A percentile compares a stretch with the other conserved stretches of the same genome.
phyloP scores from a whole-genome alignment of 108 stramenopile species.

The Cylindrotheca closterium region DNA sequence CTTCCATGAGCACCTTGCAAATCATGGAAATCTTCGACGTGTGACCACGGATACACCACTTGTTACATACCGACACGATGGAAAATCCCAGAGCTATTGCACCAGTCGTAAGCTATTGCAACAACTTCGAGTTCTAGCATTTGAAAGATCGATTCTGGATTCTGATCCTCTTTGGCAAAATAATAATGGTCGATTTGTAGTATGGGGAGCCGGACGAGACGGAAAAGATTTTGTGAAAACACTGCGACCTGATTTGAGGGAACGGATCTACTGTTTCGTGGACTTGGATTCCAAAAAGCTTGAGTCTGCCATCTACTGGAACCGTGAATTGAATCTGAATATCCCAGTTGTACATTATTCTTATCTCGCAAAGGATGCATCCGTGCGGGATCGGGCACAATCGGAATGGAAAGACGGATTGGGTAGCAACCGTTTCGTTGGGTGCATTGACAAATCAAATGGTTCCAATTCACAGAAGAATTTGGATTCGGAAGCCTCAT shows the following conservation, averaged over 20 bases:
- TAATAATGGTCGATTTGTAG: conserved; percentile 45
- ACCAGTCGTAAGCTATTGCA: conserved; percentile 81
- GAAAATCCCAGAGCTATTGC: conserved; percentile 70
- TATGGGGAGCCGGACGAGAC: conserved; percentile 91
- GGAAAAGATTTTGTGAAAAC: conserved; percentile 89
- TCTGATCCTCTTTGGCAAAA: conserved; percentile 15
- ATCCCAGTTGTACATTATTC: conserved; percentile 90
- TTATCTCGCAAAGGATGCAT: conserved; percentile 36
- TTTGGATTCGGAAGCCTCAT: not conserved
- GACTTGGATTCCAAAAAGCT: conserved; percentile 88
- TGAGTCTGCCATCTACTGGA: conserved; percentile 52
- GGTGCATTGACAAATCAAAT: conserved; percentile 59
- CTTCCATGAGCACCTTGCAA: conserved; percentile 76
- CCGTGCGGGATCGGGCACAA: conserved; percentile 8
- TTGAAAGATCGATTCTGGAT: conserved; percentile 58
- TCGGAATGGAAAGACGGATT: conserved; percentile 24
- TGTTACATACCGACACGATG: conserved; percentile 81
- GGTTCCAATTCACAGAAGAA: not conserved
- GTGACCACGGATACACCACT: conserved; percentile 54
- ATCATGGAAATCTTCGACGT: conserved; percentile 48
- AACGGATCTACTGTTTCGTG: conserved; percentile 69
- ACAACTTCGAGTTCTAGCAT: conserved; percentile 68
- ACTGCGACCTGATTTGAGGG: conserved; percentile 46
- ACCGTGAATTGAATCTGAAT: conserved; percentile 25
- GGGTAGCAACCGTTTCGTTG: conserved; percentile 22